phyloP scores from a whole-genome alignment of 1,284 basidiomycete species.

The Meripilus lineatus region DNA sequence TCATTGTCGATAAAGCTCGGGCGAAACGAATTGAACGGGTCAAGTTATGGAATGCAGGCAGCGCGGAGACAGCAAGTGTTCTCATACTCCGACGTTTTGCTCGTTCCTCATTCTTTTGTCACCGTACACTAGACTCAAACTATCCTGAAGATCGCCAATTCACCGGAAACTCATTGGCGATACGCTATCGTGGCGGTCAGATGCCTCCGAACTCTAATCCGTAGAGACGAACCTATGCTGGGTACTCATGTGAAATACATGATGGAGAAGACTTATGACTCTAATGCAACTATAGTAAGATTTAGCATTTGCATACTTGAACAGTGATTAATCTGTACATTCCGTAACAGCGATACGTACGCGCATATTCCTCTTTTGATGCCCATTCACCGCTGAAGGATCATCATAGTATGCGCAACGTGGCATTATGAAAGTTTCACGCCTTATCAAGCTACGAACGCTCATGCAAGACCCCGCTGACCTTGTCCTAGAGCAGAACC shows the following conservation, averaged over 20 bases:
- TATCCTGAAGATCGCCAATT: slow-evolving; percentile 49
- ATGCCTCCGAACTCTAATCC: slow-evolving; percentile 68
- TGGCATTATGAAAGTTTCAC: slow-evolving; percentile 59
- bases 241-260: slow-evolving; percentile 51
- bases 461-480: slow-evolving; percentile 55
- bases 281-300: slow-evolving; percentile 61
- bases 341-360: slow-evolving; percentile 52
- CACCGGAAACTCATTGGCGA: slow-evolving; percentile 75
- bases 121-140: slow-evolving; percentile 15
- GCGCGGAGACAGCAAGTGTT: slow-evolving; percentile 38
- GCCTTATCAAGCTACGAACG: slow-evolving; percentile 79
- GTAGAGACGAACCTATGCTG: slow-evolving; percentile 67
- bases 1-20: slow-evolving; percentile 38
- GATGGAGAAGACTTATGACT: slow-evolving; percentile 50
- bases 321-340: slow-evolving; percentile 7
- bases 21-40: slow-evolving; percentile 43
- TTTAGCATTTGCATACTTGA: slow-evolving; percentile 6
- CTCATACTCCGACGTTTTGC: not conserved
- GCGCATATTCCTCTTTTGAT: slow-evolving; percentile 17
- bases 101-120: not conserved
- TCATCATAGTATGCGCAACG: slow-evolving; percentile 58
- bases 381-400: slow-evolving; percentile 1
- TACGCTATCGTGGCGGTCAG: slow-evolving; percentile 75
- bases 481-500: slow-evolving; percentile 45
- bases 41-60: slow-evolving; percentile 35